Conservation (phyloP, 768 basidiomycete genomes). For the Serpula lacrymans region DNA sequence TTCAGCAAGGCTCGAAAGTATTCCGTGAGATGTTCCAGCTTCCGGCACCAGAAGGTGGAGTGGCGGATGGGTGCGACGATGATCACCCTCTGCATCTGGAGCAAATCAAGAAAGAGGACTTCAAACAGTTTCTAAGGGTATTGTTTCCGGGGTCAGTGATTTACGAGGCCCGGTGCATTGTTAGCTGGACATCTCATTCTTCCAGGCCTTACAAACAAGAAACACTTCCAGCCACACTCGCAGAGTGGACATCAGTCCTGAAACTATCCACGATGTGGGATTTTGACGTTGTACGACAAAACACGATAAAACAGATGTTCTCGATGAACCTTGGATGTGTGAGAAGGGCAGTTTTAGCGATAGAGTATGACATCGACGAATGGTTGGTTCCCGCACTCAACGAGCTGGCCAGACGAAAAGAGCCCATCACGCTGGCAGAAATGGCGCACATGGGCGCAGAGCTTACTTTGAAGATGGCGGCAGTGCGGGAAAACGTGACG, state of each 20-base stretch:
- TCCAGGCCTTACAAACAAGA: no score
- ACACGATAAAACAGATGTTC: constrained; percentile 28
- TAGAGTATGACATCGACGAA: constrained; percentile 24
- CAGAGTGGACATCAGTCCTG: constrained; percentile 37
- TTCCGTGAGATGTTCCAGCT: constrained; percentile 33
- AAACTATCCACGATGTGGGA: constrained; percentile 39
- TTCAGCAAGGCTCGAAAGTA: constrained; percentile 31
- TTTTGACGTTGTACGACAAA: constrained; percentile 25
- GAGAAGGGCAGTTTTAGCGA: constrained; percentile 28
- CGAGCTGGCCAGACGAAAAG: constrained; percentile 19
- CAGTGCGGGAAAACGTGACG: no score
- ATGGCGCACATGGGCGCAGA: no score
- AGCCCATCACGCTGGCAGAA: no score
- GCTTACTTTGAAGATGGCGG: no score
- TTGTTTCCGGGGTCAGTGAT: constrained; percentile 27
- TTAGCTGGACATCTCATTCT: no score
- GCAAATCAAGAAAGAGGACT: constrained; percentile 22
- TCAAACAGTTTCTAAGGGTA: constrained; percentile 19
- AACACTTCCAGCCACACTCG: constrained; percentile 10
- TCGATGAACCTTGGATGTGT: no score
- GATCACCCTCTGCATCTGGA: constrained; percentile 25
- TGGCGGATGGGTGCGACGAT: constrained; percentile 25
- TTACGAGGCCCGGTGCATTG: no score
- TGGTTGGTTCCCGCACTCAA: constrained; percentile 33
- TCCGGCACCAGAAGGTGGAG: constrained; percentile 15